Base-by-base conservation (phyloP, 768 basidiomycete species). In the Kwoniella bestiolae region DNA sequence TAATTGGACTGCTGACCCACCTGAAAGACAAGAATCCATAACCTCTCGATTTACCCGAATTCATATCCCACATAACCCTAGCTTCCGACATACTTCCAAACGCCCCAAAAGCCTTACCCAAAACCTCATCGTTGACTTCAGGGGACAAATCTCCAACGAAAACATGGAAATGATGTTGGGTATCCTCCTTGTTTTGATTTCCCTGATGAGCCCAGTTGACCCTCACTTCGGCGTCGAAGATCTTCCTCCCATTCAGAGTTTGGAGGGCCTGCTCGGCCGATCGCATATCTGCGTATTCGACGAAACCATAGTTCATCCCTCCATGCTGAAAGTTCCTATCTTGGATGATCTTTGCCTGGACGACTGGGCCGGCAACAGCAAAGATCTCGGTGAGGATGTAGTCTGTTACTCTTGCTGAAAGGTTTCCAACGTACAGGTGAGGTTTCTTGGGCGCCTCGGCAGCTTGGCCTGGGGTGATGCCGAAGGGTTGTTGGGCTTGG, bases 181-280 rank as follows among this genome's bases (percentile, higher is more conserved):
- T 95, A 82, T 99, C 96, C 83, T 99, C 96, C 85, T 97, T 97
- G 84, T 92, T 94, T 86, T 94, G 91, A 79, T 90, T 89, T 75
- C 94, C 94, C 82, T 98, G 95, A 82, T 98, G 97, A 35, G 96
- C 96, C 96, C 96, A 99, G 82, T 99, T 99, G 84, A 97, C 94
- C 72, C 93, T 89, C 75, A 99, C 94, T 84, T 99, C 96, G 41
- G 96, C 96, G 83, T 99, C 96, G 76, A 98, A 99, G 77, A 99
- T 98, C 85, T 97, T 96, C 79, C 96, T 91, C 50, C 96, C 96
- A 81, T 98, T 98, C 76, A 99, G 87, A 47, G 96, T 97, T 83
- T 94, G 91, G 35, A 99, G 85, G n/a, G 96, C 96, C 55, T 96
- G 97, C 83, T 99, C 96, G 38, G 96, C 96, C 38, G 94, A 92